phyloP scores from a whole-genome alignment of 2,329 filamentous ascomycete genomes.

The Fusarium luffae region DNA sequence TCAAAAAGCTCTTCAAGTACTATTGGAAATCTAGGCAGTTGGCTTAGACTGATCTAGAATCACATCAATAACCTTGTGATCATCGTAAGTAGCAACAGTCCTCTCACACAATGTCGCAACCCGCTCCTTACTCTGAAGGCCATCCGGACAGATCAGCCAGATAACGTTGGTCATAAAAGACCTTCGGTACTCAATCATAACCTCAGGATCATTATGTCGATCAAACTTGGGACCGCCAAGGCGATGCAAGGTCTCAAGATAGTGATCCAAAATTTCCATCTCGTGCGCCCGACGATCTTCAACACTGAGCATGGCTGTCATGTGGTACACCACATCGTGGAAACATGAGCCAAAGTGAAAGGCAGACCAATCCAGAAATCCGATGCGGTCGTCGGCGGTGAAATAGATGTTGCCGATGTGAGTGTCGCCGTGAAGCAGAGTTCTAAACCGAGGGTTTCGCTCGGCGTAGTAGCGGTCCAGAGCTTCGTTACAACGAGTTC shows the following conservation, averaged over 20 bases:
- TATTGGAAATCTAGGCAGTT: background rate
- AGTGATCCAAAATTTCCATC: constrained; percentile 45
- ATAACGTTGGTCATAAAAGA: constrained; percentile 45
- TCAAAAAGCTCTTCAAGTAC: too few species aligned
- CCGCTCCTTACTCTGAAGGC: constrained; percentile 50
- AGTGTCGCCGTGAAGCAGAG: constrained; percentile 57
- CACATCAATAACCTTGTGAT: constrained; percentile 52
- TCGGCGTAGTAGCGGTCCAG: constrained; percentile 52
- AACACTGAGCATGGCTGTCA: constrained; percentile 53
- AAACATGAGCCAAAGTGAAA: constrained; percentile 56
- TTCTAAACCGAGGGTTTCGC: constrained; percentile 53
- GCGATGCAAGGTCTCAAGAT: constrained; percentile 26
- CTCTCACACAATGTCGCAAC: constrained; percentile 49
- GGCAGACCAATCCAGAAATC: constrained; percentile 57
- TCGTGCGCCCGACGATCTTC: constrained; percentile 56
- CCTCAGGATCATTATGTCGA: constrained; percentile 33
- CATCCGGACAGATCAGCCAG: constrained; percentile 41
- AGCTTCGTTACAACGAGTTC: constrained; percentile 49
- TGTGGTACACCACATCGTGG: constrained; percentile 56
- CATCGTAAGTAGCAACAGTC: constrained; percentile 51
- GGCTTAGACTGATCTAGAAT: constrained; percentile 25
- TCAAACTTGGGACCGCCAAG: constrained; percentile 34
- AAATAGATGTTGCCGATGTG: constrained; percentile 59
- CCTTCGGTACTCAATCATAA: constrained; percentile 44
- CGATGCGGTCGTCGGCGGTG: constrained; percentile 47